Base-by-base conservation (phyloP, 805 yeast species). In the Candida chauliodis region DNA sequence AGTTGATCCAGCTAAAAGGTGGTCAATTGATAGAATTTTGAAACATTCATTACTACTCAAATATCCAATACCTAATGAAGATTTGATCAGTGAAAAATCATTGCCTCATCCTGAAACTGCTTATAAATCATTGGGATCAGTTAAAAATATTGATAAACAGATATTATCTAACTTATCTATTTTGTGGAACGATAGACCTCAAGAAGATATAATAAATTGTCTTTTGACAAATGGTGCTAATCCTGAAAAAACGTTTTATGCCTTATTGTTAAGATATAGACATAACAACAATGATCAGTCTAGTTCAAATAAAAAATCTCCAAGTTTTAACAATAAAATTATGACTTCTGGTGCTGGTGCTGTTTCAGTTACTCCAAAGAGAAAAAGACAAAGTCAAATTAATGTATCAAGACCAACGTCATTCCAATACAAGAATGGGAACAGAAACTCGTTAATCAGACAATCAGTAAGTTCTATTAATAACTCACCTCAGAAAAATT, bases 1-100 rank as follows among this genome's bases (percentile, higher is more conserved):
- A 21, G 81, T 81, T 14, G 75, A 85, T 50, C 95, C 96, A 5
- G 68, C 63, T 20, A 71, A 76, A 47, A 75, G 97, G 63, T 75
- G 87, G 24, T 69, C 78, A 33, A 86, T 93, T 5, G 75, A 74
- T 17, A 73, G 75, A 35, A 82, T 89, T 16, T 63, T 85, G 33
- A 51, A 59, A 27, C 87, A 81, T 58, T 77, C 79, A 8, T 66
- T 81, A 40, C 54, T 79, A 37, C 48, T 44, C 34, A 76, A 76
- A 53, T 76, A 76, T 48, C 78, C 79, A 5, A 66, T 66, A 37
- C 64, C 69, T 8, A 61, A 64, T 41, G 68, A 68, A 49, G 75
- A 69, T 48, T 62, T 68, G 40, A 71, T 54, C 45, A 63, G 56
- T 63, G 71, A 64, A 23, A 63, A 59, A 41, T 63, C 69, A 28